Base-by-base conservation (phyloP, 208 protist species). In the Trypanosoma brucei region DNA sequence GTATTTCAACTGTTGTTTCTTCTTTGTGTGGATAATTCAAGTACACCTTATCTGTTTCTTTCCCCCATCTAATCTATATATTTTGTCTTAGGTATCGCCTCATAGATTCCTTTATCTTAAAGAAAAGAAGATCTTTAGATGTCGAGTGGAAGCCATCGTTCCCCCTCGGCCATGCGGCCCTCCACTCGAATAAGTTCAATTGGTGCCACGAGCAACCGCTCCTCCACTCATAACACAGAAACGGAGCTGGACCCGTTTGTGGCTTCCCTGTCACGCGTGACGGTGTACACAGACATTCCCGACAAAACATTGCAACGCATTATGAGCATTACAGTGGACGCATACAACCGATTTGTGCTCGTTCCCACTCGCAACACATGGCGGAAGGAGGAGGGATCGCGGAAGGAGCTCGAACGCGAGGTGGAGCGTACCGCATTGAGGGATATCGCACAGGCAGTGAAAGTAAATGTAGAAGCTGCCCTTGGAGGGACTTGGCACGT, bases 401-500 rank as follows among this genome's bases (percentile, higher is more conserved):
- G 72, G 11, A 72, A 78, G 3, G 84, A 91, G 65, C 62, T 94
- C 7, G 82, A 94, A 70, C 73, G 81, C 2, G 88, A 94, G 31
- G 76, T 91, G 1, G 84, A 94, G 68, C 84, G 88, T 36, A 88
- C 84, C 8, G 68, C 65, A 9, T 39, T 91, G 65, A 52, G 76
- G 30, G 75, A 83, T 55, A 86, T 94, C 44, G 81, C 84, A 0
- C 62, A 83, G 40, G 68, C 80, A 52, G 86, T 94, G 40, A 87
- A 89, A 53, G 76, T 65, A 11, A 66, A 78, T 38, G 72, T 90
- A 7, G 75, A 71, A 36, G 60, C 65, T 2, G 65, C 82, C 37
- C 63, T 91, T 13, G 84, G 83, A 14, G 88, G 84, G 3, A 81
- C 76, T 62, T 94, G 88, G 84, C 88, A 94, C 52, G 88, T 91